phyloP scores from a whole-genome alignment of 768 basidiomycete genomes.

The Amyloporia xantha region DNA sequence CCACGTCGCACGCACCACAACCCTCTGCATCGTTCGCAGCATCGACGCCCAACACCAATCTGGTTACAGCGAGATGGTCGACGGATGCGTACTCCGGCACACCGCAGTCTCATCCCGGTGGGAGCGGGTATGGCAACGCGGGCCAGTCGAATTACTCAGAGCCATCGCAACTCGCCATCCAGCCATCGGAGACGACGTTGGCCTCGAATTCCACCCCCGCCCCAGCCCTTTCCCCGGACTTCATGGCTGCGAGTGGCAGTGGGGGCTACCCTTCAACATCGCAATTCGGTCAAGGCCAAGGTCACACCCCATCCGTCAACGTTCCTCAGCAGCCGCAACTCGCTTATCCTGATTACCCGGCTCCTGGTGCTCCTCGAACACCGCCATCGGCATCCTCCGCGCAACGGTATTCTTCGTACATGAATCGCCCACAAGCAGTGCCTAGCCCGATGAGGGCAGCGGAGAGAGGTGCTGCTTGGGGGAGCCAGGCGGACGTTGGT shows the following conservation, averaged over 20 bases:
- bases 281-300: neutral
- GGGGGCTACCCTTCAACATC: neutral
- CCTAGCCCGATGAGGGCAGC: neutral
- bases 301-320: neutral
- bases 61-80: conserved; percentile 33
- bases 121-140: conserved; percentile 13
- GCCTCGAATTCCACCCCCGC: conserved; percentile 16
- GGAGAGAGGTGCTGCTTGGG: neutral
- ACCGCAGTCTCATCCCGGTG: conserved; percentile 1
- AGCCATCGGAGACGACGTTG: conserved; percentile 26
- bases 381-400: neutral
- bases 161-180: conserved; percentile 24
- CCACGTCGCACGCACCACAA: conserved; percentile 9
- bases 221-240: conserved; percentile 19
- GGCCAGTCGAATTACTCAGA: conserved; percentile 21
- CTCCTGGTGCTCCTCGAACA: conserved; percentile 8
- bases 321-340: conserved; percentile 1
- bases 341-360: conserved; percentile 8
- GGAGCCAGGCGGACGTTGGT: neutral
- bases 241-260: conserved; percentile 6
- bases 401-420: neutral
- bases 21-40: conserved; percentile 11
- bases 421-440: neutral
- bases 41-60: conserved; percentile 10
- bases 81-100: conserved; percentile 21